Base-by-base conservation (phyloP, 495 filamentous ascomycete species). In the Penicillium cosmopolitanum region DNA sequence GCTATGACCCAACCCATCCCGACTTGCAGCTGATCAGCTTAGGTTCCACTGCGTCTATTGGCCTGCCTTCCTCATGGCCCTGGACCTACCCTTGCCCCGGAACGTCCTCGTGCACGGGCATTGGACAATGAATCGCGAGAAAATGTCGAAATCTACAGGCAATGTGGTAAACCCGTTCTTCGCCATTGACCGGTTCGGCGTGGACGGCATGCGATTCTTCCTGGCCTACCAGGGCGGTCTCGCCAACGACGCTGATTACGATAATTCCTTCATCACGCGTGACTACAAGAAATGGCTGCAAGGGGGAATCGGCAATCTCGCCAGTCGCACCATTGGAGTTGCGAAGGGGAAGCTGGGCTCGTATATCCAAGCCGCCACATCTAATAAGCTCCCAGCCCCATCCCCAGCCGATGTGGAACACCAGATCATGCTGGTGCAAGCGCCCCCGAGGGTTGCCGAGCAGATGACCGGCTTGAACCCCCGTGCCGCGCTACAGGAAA, bases 41-140 rank as follows among this genome's bases (percentile, higher is more conserved):
- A 83, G 80, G 23, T 98, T 98, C 73, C 96, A 98, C 73, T 91
- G 90, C 74, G 89, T 98, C 25, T 98, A 98, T 80, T 98, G 95
- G 95, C 95, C 95, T 1, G 95, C 95, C 2, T 88, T 98, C 66
- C 88, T 98, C 31, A 86, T 98, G 78, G 94, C 94, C 4, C 78
- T 98, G 25, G 88, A 88, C 58, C 77, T 98, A 3, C 89, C 93
- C 2, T 72, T 90, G n/a, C 94, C 95, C 5, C 88, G 87, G 63
- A 85, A 86, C 53, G 82, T 98, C 19, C 81, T 98, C 0, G 90
- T 91, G 18, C 95, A 98, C 66, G 92, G 88, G 1, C 96, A 98
- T 69, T 98, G 95, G 95, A 95, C 93, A 2, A 86, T 98, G 71
- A 90, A 89, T 53, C 81, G 80, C 43, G 81, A 85, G 61, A 98